Evolutionary conservation across 345 rosid genomes (phyloP).

Genomic region (Limnanthes douglasii): DNA sequence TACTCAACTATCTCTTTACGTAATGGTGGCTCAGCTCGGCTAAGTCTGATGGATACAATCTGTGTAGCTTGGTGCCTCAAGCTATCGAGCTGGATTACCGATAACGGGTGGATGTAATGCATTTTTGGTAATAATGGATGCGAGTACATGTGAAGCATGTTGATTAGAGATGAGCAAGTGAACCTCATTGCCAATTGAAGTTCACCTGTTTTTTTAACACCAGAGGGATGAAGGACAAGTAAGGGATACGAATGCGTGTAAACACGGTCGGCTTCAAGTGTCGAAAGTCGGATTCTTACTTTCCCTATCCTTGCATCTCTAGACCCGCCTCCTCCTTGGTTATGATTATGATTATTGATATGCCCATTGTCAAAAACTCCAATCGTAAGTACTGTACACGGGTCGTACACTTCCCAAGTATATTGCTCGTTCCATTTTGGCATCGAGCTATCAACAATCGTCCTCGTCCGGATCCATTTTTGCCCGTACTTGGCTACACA

Average conservation of each 20-base stretch:
- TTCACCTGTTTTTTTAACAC: constrained; percentile 91
- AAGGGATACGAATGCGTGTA: constrained; percentile 93
- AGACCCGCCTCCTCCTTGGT: constrained; percentile 33
- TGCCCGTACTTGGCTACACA: constrained; percentile 98
- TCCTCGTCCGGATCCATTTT: constrained; percentile 94
- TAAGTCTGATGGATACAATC: constrained; percentile 74
- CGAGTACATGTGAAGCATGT: constrained; percentile 84
- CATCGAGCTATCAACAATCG: constrained; percentile 62
- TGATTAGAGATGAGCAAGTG: constrained; percentile 55
- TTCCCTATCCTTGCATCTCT: constrained; percentile 78
- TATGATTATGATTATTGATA: too few relatives aligned
- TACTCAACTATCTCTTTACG: constrained; percentile 90
- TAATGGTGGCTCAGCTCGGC: constrained; percentile 89
- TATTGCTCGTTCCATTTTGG: constrained; percentile 98
- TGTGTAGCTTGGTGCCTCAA: constrained; percentile 89
- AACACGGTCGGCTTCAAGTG: constrained; percentile 80
- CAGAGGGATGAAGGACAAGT: constrained; percentile 66
- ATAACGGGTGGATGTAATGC: constrained; percentile 87
- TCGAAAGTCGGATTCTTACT: constrained; percentile 86
- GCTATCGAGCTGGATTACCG: constrained; percentile 82
- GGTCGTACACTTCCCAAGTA: constrained; percentile 95
- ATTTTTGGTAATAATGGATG: constrained; percentile 82
- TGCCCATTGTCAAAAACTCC: constrained; percentile 91
- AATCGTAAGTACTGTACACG: constrained; percentile 87
- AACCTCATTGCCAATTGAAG: constrained; percentile 84